A percentile compares a stretch with the other conserved stretches of the same genome.
Evolutionary conservation across 2,329 filamentous ascomycete genomes (phyloP).

Genomic region (Hypomyces perniciosus): DNA sequence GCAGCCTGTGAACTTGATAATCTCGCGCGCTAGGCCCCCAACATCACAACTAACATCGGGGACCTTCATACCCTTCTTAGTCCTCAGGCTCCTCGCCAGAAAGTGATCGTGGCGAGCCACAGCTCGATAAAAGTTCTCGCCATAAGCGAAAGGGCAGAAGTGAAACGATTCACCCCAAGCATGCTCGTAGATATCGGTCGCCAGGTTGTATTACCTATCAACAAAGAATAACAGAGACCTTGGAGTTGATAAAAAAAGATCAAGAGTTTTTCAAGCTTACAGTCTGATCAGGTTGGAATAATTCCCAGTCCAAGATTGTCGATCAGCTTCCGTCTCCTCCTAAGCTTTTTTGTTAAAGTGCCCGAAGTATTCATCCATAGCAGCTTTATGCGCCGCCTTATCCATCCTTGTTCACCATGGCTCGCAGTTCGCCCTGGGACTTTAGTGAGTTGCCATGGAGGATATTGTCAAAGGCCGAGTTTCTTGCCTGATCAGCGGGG

Average conservation of each 20-base stretch:
- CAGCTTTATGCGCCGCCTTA: conserved; percentile 63
- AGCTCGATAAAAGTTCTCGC: conserved; percentile 83
- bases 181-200: conserved; percentile 95
- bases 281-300: conserved; percentile 10
- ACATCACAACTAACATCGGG: conserved; percentile 96
- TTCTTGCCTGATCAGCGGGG: conserved; percentile 68
- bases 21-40: conserved; percentile 89
- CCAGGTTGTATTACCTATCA: conserved; percentile 94
- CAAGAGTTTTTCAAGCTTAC: not conserved
- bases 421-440: conserved; percentile 62
- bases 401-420: conserved; percentile 80
- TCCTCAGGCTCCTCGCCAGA: conserved; percentile 80
- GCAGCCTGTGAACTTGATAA: conserved; percentile 88
- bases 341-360: conserved; percentile 77
- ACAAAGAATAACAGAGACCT: no score
- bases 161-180: conserved; percentile 97
- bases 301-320: conserved; percentile 33
- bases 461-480: conserved; percentile 79
- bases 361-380: conserved; percentile 90
- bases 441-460: conserved; percentile 65
- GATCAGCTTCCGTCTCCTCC: conserved; percentile 64
- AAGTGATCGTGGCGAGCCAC: conserved; percentile 98
- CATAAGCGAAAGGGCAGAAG: conserved; percentile 87
- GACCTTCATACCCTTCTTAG: conserved; percentile 81
- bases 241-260: not conserved